These are phyloP conservation scores for Cutaneotrichosporon cutaneum DNA, from an alignment of 1,284 basidiomycete genomes.

Conservation along the genomic window DNA sequence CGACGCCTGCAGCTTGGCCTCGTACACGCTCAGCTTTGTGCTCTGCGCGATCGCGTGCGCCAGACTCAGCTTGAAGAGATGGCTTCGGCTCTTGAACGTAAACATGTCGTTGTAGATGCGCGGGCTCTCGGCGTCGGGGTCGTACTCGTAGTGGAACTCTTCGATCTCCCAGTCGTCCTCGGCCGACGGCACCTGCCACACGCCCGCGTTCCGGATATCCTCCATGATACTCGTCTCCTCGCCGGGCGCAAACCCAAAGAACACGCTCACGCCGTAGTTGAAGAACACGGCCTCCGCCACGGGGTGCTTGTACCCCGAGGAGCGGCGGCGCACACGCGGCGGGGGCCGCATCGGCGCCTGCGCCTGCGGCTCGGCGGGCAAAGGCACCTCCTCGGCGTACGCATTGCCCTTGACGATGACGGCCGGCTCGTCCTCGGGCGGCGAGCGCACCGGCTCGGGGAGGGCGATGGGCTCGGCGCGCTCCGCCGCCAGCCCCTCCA, in stretches of 20 bases:
- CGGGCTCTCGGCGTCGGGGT: conserved; percentile 76
- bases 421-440: not conserved
- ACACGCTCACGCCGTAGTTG: conserved; percentile 74
- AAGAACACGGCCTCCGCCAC: conserved; percentile 86
- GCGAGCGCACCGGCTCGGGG: not conserved
- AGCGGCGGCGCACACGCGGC: conserved; percentile 18
- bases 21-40: conserved; percentile 85
- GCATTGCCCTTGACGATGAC: not conserved
- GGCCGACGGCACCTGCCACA: conserved; percentile 58
- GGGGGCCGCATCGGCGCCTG: conserved; percentile 9
- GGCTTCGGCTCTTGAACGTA: conserved; percentile 83
- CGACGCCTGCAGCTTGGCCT: conserved; percentile 74
- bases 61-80: conserved; percentile 71
- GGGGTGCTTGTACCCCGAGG: conserved; percentile 13
- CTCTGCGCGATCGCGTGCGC: conserved; percentile 93
- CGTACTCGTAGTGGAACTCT: conserved; percentile 88
- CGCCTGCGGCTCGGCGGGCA: conserved; percentile 4
- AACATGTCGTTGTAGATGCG: conserved; percentile 68
- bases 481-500: conserved; percentile 6
- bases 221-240: conserved; percentile 78
- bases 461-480: conserved; percentile 1
- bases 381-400: conserved; percentile 4
- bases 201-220: conserved; percentile 70
- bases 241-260: conserved; percentile 74
- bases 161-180: conserved; percentile 84